Conservation (phyloP, 371 early-diverging fungal genomes). For the Sanchytrium tribonematis region DNA sequence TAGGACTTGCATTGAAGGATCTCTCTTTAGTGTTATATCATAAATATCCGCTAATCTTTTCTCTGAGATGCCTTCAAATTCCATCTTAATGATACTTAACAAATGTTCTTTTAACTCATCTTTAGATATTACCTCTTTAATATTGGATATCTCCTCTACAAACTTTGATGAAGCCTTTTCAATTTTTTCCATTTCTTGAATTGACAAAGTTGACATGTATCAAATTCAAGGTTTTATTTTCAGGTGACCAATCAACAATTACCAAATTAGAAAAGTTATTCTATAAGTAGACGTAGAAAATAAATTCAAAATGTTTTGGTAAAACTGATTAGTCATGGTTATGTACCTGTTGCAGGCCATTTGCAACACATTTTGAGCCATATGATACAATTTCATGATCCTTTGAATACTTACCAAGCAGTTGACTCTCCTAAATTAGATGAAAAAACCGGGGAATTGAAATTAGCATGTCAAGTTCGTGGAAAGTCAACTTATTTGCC, state of each 20-base stretch:
- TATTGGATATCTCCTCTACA: too few relatives aligned
- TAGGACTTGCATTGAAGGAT: neutral
- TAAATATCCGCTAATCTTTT: neutral
- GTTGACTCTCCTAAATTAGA: constrained; percentile 1
- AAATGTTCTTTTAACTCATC: neutral
- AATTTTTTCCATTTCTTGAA: too few relatives aligned
- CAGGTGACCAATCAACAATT: too few relatives aligned
- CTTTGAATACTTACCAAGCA: constrained; percentile 10
- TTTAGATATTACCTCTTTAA: too few relatives aligned
- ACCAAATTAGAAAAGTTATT: too few relatives aligned
- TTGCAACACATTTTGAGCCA: constrained; percentile 39
- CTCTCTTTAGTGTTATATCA: neutral
- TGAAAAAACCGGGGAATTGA: neutral
- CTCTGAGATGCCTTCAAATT: neutral
- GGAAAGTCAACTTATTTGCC: constrained; percentile 9
- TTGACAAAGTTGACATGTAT: too few relatives aligned
- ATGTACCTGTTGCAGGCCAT: constrained; percentile 13
- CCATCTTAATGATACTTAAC: neutral
- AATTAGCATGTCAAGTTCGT: constrained; percentile 6
- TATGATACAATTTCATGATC: constrained; percentile 70
- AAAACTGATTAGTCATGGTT: constrained; percentile 7
- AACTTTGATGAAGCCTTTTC: too few relatives aligned
- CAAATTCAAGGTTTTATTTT: too few relatives aligned
- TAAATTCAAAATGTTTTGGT: too few relatives aligned
- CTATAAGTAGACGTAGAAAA: too few relatives aligned